Conservation (phyloP, 257 asterid species). For the Nicotiana noctiflora region DNA sequence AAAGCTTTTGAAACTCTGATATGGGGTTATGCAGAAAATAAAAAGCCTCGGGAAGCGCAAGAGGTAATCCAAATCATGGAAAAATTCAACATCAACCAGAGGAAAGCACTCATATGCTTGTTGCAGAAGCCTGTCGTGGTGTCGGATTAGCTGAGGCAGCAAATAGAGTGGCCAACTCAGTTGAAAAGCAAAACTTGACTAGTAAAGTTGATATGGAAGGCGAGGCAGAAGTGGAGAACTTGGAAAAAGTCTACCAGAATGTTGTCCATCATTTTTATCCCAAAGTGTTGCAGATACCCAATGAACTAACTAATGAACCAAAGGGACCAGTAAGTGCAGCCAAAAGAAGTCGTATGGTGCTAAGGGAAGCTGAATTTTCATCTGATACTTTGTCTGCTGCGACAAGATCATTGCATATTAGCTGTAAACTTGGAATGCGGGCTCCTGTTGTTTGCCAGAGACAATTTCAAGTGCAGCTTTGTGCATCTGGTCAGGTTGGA, state of each 20-base stretch:
- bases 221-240: constrained; percentile 24
- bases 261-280: constrained; percentile 21
- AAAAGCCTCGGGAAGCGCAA: constrained; percentile 58
- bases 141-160: constrained; percentile 39
- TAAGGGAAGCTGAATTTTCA: constrained; percentile 37
- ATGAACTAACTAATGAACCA: constrained; percentile 37
- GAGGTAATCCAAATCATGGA: constrained; percentile 41
- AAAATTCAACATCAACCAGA: constrained; percentile 38
- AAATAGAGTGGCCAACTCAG: constrained; percentile 16
- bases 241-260: constrained; percentile 39
- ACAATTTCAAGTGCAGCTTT: constrained; percentile 40
- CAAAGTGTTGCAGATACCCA: constrained; percentile 46
- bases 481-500: constrained; percentile 32
- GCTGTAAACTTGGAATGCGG: constrained; percentile 29
- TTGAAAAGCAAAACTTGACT: constrained; percentile 10
- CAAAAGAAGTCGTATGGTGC: constrained; percentile 38
- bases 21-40: constrained; percentile 47
- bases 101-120: constrained; percentile 32
- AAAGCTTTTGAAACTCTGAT: constrained; percentile 62
- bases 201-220: constrained; percentile 14
- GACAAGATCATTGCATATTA: constrained; percentile 33
- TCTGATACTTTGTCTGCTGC: constrained; percentile 27
- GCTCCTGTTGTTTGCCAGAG: constrained; percentile 32
- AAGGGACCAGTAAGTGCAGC: constrained; percentile 21
- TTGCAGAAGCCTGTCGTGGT: constrained; percentile 48